A percentile compares a stretch with the other conserved stretches of the same genome.
Evolutionary conservation across 164 flowering plant genomes (phyloP).

Genomic region (Nelumbo lutea): DNA sequence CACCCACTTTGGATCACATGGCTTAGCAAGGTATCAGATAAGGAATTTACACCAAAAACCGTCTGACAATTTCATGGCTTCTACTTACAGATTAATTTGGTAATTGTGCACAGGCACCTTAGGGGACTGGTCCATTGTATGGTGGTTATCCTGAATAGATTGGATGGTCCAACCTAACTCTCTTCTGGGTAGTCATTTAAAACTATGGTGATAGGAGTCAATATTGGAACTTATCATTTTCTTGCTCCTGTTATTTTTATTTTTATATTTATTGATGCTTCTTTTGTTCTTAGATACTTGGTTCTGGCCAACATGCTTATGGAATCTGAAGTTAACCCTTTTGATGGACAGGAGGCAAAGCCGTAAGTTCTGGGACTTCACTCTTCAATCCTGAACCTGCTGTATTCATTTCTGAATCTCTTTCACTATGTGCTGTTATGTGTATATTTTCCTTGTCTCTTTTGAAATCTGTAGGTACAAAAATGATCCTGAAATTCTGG

Average conservation of each 20-base stretch:
- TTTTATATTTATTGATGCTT: neutral
- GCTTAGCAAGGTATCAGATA: too few relatives aligned
- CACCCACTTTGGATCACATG: too few relatives aligned
- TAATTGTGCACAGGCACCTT: too few relatives aligned
- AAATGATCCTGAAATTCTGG: conserved; percentile 96
- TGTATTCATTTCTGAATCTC: neutral
- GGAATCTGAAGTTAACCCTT: conserved; percentile 99
- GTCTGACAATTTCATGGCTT: too few relatives aligned
- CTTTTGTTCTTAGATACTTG: conserved; percentile 47
- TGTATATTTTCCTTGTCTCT: conserved; percentile 3
- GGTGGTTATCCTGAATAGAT: too few relatives aligned
- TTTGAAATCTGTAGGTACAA: conserved; percentile 54
- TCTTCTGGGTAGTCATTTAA: too few relatives aligned
- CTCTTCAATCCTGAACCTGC: neutral
- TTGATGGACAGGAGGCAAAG: conserved; percentile 99
- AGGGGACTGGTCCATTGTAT: too few relatives aligned
- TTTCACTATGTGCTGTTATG: neutral
- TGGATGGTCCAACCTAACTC: too few relatives aligned
- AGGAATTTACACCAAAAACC: too few relatives aligned
- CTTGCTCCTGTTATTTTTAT: neutral
- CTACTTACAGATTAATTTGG: too few relatives aligned
- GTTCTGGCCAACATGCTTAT: conserved; percentile 95
- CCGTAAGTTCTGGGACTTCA: conserved; percentile 55
- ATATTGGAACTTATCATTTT: neutral
- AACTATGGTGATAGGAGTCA: neutral